Percentiles rank a stretch among this genome's conserved stretches.
Conservation (phyloP, 495 filamentous ascomycete species). For the Stereocaulon alpinum region DNA sequence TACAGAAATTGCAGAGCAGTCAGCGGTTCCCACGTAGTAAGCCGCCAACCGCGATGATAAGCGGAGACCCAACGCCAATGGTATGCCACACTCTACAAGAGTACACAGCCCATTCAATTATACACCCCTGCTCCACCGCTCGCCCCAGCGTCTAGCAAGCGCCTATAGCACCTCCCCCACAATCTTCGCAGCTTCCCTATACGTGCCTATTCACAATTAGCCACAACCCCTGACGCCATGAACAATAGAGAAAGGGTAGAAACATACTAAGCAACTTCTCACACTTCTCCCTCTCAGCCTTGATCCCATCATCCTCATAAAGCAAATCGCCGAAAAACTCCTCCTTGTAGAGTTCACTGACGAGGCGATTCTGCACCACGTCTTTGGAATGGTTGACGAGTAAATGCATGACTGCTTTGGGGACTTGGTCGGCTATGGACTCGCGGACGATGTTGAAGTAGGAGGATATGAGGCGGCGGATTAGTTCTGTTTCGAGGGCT, state of each 20-base stretch:
- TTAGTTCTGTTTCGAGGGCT: slow-evolving; percentile 93
- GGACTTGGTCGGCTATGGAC: slow-evolving; percentile 93
- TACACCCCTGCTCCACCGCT: neutral
- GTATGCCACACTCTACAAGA: neutral
- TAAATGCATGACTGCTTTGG: slow-evolving; percentile 97
- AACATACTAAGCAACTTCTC: slow-evolving; percentile 65
- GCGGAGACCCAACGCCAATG: slow-evolving; percentile 11
- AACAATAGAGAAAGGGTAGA: neutral
- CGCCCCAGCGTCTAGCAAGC: too few species aligned
- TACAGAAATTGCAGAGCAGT: neutral
- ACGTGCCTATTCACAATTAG: slow-evolving; percentile 41
- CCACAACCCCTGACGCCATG: neutral
- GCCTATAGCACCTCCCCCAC: slow-evolving; percentile 76
- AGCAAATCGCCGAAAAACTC: slow-evolving; percentile 84
- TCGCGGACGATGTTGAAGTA: slow-evolving; percentile 99
- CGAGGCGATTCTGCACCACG: slow-evolving; percentile 89
- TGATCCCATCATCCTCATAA: slow-evolving; percentile 95
- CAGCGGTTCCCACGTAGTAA: neutral
- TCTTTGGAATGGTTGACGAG: slow-evolving; percentile 98
- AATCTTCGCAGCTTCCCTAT: slow-evolving; percentile 94
- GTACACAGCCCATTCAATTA: neutral
- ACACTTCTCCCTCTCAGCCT: slow-evolving; percentile 95
- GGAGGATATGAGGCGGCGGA: slow-evolving; percentile 87
- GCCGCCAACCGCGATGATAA: slow-evolving; percentile 6
- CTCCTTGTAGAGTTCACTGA: slow-evolving; percentile 92